Conservation (phyloP, 2,329 filamentous ascomycete species). For the Aspergillus japonicus region DNA sequence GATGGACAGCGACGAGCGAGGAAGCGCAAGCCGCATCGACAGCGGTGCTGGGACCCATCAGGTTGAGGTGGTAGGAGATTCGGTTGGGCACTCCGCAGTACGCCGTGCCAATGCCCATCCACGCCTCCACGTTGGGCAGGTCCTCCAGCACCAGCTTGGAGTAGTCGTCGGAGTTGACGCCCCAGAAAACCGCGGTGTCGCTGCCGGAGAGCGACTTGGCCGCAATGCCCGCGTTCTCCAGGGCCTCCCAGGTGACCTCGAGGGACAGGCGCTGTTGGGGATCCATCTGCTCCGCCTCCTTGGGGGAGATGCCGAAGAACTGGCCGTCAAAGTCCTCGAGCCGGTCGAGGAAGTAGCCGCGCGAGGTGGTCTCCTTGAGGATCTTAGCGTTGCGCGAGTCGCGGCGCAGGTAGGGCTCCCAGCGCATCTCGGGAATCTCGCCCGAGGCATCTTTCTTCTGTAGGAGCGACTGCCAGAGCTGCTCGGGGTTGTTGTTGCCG, state of each 20-base stretch:
- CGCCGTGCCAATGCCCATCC: constrained; percentile 43
- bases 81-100: constrained; percentile 35
- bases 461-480: constrained; percentile 35
- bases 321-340: constrained; percentile 24
- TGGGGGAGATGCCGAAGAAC: constrained; percentile 31
- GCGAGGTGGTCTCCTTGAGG: constrained; percentile 23
- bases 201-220: constrained; percentile 22
- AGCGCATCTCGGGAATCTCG: constrained; percentile 31
- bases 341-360: not conserved
- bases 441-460: constrained; percentile 29
- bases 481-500: constrained; percentile 28
- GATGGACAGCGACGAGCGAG: constrained; percentile 22
- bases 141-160: constrained; percentile 39
- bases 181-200: constrained; percentile 33
- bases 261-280: constrained; percentile 30
- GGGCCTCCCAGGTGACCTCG: constrained; percentile 25
- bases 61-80: constrained; percentile 25
- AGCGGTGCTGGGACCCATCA: constrained; percentile 24
- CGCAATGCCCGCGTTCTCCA: constrained; percentile 25
- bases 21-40: constrained; percentile 29
- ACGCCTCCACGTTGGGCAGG: constrained; percentile 36
- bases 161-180: constrained; percentile 39
- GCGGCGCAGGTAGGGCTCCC: constrained; percentile 31
- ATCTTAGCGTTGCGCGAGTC: constrained; percentile 28
- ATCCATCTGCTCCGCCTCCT: constrained; percentile 30